These are phyloP conservation scores for Barnettozyma sp. DNA, from an alignment of 805 yeast genomes.

Conservation along the genomic window DNA sequence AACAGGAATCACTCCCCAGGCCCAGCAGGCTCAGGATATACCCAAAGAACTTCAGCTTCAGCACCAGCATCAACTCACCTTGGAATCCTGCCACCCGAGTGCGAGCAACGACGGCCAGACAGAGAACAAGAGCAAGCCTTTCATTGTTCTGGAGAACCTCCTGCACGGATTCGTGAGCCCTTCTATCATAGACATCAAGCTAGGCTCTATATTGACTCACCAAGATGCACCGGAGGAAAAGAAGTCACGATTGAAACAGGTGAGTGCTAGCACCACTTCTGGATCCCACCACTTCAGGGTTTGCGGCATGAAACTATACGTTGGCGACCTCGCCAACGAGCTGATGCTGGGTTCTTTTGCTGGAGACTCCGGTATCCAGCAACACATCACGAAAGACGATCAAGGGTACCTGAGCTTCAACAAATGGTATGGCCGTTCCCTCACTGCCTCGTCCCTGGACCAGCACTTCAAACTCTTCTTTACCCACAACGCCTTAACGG, in stretches of 20 bases:
- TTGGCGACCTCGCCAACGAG: conserved; percentile 16
- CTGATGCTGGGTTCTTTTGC: conserved; percentile 10
- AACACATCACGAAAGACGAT: conserved; percentile 18
- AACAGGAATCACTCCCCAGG: conserved; percentile 34
- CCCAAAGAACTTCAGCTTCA: conserved; percentile 23
- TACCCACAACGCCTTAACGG: conserved; percentile 30
- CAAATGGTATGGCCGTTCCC: conserved; percentile 64
- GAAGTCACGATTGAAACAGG: conserved; percentile 49
- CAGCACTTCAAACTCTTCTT: conserved; percentile 43
- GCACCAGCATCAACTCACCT: too few species aligned
- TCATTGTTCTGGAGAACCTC: conserved; percentile 66
- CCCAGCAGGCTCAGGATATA: conserved; percentile 19
- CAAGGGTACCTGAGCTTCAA: conserved; percentile 46
- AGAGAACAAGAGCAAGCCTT: conserved; percentile 25
- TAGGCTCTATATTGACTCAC: conserved; percentile 71
- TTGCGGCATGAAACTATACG: conserved; percentile 75
- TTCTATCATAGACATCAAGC: conserved; percentile 72
- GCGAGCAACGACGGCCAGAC: conserved; percentile 10
- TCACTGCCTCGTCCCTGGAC: conserved; percentile 37
- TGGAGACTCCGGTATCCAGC: too few species aligned
- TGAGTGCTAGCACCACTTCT: conserved; percentile 69
- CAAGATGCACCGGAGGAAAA: conserved; percentile 53
- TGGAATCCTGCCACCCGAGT: too few species aligned
- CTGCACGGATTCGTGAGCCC: conserved; percentile 58
- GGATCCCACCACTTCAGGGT: conserved; percentile 71